These are phyloP conservation scores for Leishmania lainsoni DNA, from an alignment of 208 protist genomes.

Conservation along the genomic window DNA sequence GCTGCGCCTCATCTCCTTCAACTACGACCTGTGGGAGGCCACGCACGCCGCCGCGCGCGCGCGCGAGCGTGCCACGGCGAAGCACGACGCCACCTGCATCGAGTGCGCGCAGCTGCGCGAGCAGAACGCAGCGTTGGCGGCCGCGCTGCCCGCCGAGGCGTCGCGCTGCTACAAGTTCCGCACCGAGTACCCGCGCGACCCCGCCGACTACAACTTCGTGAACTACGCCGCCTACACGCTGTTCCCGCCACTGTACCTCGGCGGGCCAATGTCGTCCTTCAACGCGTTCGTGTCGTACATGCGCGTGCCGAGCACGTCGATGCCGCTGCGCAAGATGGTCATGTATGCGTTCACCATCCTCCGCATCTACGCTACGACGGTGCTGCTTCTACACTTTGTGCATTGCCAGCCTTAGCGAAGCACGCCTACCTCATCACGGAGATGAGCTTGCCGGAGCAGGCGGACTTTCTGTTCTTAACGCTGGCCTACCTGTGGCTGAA, in stretches of 20 bases:
- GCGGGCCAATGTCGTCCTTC: slow-evolving; percentile 89
- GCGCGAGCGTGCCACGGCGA: slow-evolving; percentile 29
- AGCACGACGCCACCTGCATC: slow-evolving; percentile 37
- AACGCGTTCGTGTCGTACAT: slow-evolving; percentile 88
- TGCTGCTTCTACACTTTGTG: slow-evolving; percentile 41
- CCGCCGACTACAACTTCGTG: slow-evolving; percentile 70
- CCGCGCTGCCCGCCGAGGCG: slow-evolving; percentile 17
- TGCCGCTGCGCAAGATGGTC: slow-evolving; percentile 13
- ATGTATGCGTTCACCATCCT: slow-evolving; percentile 17
- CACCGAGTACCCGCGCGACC: slow-evolving; percentile 50
- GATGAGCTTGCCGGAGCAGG: slow-evolving; percentile 83
- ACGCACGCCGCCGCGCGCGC: slow-evolving; percentile 12
- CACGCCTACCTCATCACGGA: slow-evolving; percentile 70
- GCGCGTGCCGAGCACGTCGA: slow-evolving; percentile 36
- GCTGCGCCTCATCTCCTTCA: slow-evolving; percentile 87
- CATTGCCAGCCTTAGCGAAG: slow-evolving; percentile 58
- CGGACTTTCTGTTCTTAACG: slow-evolving; percentile 61
- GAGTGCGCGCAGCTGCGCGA: slow-evolving; percentile 40
- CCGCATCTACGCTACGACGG: slow-evolving; percentile 20
- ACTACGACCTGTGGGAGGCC: slow-evolving; percentile 62
- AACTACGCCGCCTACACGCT: slow-evolving; percentile 88
- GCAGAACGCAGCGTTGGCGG: slow-evolving; percentile 13
- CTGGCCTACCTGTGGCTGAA: slow-evolving; percentile 90
- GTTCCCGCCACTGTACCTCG: slow-evolving; percentile 91
- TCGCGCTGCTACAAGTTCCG: slow-evolving; percentile 61